These are phyloP conservation scores for Pseudogymnoascus pannorum DNA, from an alignment of 2,329 filamentous ascomycete genomes.

Conservation along the genomic window DNA sequence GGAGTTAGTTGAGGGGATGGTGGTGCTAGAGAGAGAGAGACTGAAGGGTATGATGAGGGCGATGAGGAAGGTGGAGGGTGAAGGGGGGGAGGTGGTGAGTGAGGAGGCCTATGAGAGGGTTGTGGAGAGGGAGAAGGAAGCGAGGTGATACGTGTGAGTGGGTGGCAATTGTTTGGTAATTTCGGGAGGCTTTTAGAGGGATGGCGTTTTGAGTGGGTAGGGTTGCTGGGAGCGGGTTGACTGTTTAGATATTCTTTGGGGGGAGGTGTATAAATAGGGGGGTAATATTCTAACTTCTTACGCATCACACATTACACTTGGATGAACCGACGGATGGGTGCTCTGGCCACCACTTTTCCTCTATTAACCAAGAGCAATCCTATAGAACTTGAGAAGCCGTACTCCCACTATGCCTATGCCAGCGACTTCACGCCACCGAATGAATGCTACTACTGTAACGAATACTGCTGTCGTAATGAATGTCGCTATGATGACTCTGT, in stretches of 20 bases:
- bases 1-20: constrained; percentile 68
- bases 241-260: not conserved
- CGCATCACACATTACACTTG: not conserved
- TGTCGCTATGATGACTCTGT: no score
- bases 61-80: constrained; percentile 41
- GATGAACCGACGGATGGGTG: not conserved
- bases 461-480: no score
- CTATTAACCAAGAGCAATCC: not conserved
- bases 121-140: not conserved
- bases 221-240: constrained; percentile 4
- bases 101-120: not conserved
- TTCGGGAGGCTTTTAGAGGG: not conserved
- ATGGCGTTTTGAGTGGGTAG: not conserved
- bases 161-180: not conserved
- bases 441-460: not conserved
- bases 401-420: not conserved
- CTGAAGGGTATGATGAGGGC: constrained; percentile 76
- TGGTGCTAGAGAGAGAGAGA: constrained; percentile 72
- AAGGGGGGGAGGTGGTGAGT: not conserved
- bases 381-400: not conserved
- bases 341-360: not conserved
- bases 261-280: not conserved
- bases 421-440: not conserved
- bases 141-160: not conserved
- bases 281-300: constrained; percentile 2